Conservation (phyloP, 164 flowering plant genomes). For the Annona squamosa region DNA sequence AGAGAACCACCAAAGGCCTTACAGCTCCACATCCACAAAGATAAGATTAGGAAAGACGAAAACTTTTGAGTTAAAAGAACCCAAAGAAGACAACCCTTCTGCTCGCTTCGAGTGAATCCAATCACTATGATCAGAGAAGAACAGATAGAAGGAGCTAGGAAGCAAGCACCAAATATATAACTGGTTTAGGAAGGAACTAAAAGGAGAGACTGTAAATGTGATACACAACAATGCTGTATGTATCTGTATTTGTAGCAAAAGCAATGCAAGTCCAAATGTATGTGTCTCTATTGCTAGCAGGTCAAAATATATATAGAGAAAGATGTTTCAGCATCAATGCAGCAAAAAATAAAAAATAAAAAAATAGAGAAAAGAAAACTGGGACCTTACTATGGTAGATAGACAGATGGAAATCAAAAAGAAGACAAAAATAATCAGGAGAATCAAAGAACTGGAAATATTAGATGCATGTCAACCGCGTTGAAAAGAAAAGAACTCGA, state of each 20-base stretch:
- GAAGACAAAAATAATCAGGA: conserved; percentile 1
- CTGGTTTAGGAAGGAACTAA: conserved; percentile 18
- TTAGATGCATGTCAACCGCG: neutral
- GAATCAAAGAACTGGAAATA: conserved; percentile 13
- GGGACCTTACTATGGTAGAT: too few relatives aligned
- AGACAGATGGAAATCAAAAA: neutral
- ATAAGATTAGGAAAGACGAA: conserved; percentile 1
- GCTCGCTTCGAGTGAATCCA: conserved; percentile 7
- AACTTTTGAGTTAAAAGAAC: conserved; percentile 2
- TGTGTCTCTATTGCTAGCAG: neutral
- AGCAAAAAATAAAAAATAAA: conserved; percentile 5
- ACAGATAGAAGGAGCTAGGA: conserved; percentile 4
- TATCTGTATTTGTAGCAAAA: neutral
- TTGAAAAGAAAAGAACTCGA: neutral
- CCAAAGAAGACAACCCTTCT: conserved; percentile 6
- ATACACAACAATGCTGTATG: conserved; percentile 20
- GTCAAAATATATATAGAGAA: conserved; percentile 19
- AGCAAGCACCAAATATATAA: conserved; percentile 30
- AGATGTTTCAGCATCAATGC: conserved; percentile 23
- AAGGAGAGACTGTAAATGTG: conserved; percentile 25
- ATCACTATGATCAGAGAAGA: neutral
- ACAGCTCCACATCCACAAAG: conserved; percentile 1
- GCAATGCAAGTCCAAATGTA: conserved; percentile 14
- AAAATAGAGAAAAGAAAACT: neutral
- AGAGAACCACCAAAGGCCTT: neutral